Percentiles rank a stretch among this genome's conserved stretches.
These are phyloP conservation scores for Penicillium sp. DNA, from an alignment of 2,329 filamentous ascomycete species.

Conservation along the genomic window DNA sequence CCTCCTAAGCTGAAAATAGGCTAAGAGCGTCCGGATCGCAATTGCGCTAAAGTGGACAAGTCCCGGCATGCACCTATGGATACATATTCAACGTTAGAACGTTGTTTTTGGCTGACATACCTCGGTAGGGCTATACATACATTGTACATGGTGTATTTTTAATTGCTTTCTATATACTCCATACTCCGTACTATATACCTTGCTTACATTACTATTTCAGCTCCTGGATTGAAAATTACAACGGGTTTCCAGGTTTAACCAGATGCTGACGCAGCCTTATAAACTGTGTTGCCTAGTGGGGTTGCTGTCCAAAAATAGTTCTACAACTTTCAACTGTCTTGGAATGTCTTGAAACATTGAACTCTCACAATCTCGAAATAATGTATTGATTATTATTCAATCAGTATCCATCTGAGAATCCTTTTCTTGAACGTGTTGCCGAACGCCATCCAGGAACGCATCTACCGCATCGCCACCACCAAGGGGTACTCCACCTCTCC, in stretches of 20 bases:
- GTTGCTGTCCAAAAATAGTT: constrained; percentile 22
- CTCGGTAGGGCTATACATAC: background rate
- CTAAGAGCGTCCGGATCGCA: constrained; percentile 19
- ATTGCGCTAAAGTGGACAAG: constrained; percentile 14
- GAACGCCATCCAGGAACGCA: constrained; percentile 87
- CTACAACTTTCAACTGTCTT: constrained; percentile 7
- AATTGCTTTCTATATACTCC: background rate
- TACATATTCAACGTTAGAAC: background rate
- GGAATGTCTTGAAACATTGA: background rate
- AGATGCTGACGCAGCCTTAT: constrained; percentile 15
- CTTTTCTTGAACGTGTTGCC: constrained; percentile 68
- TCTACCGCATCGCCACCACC: constrained; percentile 87
- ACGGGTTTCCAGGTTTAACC: background rate
- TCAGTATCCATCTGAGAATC: constrained; percentile 48
- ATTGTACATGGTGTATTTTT: background rate
- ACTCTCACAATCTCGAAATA: background rate
- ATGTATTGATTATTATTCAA: constrained; percentile 21
- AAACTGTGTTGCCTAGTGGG: constrained; percentile 23
- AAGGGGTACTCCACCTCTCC: constrained; percentile 75
- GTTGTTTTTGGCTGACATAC: constrained; percentile 1
- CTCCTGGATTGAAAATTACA: background rate
- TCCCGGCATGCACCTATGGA: constrained; percentile 7
- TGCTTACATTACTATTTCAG: background rate
- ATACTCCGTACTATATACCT: too few relatives aligned
- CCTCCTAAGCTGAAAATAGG: constrained; percentile 1